These are phyloP conservation scores for Laburnicola sp. DNA, from an alignment of 2,329 filamentous ascomycete genomes.

Conservation along the genomic window DNA sequence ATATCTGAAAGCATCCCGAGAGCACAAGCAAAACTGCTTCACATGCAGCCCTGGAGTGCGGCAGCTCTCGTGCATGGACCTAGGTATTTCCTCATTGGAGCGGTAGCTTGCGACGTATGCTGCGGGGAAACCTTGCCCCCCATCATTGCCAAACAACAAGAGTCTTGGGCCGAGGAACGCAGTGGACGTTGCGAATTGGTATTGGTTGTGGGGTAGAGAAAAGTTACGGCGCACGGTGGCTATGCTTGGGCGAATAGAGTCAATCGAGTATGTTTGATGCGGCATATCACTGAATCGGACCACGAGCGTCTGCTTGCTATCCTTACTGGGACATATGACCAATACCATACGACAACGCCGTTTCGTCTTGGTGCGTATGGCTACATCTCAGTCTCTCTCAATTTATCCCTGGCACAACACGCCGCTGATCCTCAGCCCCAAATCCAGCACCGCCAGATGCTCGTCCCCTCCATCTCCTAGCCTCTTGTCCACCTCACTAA, in stretches of 20 bases:
- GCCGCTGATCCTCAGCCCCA: conserved; percentile 77
- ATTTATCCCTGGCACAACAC: conserved; percentile 59
- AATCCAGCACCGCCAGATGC: conserved; percentile 85
- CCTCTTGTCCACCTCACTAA: conserved; percentile 93
- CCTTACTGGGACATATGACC: not conserved
- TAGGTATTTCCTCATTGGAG: conserved; percentile 12
- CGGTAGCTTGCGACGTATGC: not conserved
- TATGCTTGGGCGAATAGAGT: not conserved
- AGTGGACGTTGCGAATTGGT: not conserved
- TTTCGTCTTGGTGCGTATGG: not conserved
- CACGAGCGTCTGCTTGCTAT: too few species aligned
- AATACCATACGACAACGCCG: not conserved
- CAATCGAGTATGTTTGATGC: not conserved
- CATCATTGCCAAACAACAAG: not conserved
- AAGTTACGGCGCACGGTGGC: not conserved
- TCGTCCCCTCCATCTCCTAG: conserved; percentile 94
- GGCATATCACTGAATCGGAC: too few species aligned
- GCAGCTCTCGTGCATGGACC: conserved; percentile 9
- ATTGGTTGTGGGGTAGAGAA: not conserved
- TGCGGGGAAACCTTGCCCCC: conserved; percentile 12
- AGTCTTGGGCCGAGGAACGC: conserved; percentile 4
- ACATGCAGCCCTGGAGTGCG: not conserved
- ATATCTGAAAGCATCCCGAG: not conserved
- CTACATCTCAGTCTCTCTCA: not conserved
- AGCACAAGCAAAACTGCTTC: not conserved